A percentile compares a stretch with the other conserved stretches of the same genome.
Evolutionary conservation across 495 filamentous ascomycete genomes (phyloP).

Genomic region (Annulohypoxylon nitens): DNA sequence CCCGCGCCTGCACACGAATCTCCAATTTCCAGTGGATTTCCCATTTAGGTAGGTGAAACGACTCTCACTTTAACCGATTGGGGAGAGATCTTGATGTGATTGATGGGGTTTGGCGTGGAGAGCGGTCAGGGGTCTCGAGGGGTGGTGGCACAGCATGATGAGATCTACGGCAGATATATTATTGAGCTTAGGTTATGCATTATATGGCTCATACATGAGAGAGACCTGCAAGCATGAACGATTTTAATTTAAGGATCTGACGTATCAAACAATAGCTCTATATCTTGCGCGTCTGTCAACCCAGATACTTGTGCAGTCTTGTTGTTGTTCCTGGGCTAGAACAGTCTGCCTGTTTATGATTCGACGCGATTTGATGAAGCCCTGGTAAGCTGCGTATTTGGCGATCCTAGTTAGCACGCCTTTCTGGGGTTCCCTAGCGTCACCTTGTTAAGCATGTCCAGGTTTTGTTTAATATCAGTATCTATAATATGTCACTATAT

Average conservation of each 20-base stretch:
- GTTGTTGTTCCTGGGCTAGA: conserved; percentile 17
- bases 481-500: not conserved
- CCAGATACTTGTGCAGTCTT: not conserved
- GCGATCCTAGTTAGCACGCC: conserved; percentile 39
- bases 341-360: conserved; percentile 6
- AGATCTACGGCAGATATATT: conserved; percentile 25
- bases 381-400: conserved; percentile 4
- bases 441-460: conserved; percentile 1
- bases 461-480: conserved; percentile 16
- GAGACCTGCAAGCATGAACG: conserved; percentile 19
- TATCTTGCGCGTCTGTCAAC: conserved; percentile 17
- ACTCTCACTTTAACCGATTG: conserved; percentile 37
- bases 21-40: conserved; percentile 31
- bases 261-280: conserved; percentile 16
- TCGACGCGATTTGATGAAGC: not conserved
- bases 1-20: conserved; percentile 29
- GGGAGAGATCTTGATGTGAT: conserved; percentile 35
- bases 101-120: conserved; percentile 21
- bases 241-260: conserved; percentile 28
- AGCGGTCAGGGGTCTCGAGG: conserved; percentile 12
- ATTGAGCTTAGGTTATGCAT: conserved; percentile 29
- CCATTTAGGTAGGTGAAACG: conserved; percentile 46
- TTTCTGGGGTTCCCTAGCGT: conserved; percentile 21
- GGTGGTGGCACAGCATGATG: conserved; percentile 38
- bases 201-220: not conserved